phyloP scores from a whole-genome alignment of 208 protist genomes.

The Trypanosoma brucei region DNA sequence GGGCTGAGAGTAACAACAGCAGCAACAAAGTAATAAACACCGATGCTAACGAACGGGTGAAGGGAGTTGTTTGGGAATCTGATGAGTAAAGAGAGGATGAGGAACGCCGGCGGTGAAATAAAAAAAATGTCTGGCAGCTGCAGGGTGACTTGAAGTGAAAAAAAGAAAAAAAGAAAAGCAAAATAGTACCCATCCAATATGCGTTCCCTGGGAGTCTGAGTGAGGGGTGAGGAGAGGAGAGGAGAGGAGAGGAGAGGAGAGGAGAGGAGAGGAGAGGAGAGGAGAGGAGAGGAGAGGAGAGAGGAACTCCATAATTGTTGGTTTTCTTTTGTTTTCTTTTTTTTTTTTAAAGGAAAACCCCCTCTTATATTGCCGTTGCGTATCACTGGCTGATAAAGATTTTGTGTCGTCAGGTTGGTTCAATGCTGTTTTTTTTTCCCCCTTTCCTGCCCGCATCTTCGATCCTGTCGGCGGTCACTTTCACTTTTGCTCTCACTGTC shows the following conservation, averaged over 20 bases:
- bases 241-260: background rate
- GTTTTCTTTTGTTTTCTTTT: constrained; percentile 15
- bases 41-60: no score
- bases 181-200: no score
- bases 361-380: background rate
- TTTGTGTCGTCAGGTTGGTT: no score
- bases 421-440: no score
- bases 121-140: background rate
- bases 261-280: background rate
- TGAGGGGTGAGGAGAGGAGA: background rate
- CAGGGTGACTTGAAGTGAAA: constrained; percentile 21
- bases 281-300: background rate
- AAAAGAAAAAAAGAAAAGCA: background rate
- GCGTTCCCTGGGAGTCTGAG: background rate
- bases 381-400: background rate
- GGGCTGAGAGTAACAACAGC: no score
- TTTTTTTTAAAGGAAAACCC: background rate
- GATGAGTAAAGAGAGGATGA: no score
- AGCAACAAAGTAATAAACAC: no score
- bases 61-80: no score
- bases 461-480: no score
- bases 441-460: no score
- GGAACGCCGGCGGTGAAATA: no score
- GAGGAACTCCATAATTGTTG: background rate
- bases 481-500: no score